A percentile compares a stretch with the other conserved stretches of the same genome.
Conservation (phyloP, 805 yeast species). For the Metschnikowia peoriensis region DNA sequence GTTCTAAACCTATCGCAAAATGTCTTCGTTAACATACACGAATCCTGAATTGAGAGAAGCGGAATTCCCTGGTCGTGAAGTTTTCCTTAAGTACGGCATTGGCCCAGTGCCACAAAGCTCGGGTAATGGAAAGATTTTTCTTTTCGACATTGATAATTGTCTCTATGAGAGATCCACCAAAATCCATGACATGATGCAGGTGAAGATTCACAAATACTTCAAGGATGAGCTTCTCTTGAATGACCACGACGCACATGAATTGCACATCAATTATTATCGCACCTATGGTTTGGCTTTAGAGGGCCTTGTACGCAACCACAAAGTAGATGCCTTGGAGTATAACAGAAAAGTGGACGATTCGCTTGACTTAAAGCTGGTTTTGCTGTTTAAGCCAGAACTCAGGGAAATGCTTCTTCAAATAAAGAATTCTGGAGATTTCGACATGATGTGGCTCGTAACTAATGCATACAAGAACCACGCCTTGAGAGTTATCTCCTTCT, state of each 20-base stretch:
- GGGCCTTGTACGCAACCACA: constrained; percentile 70
- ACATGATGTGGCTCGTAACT: constrained; percentile 86
- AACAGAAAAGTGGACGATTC: constrained; percentile 90
- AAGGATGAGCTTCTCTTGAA: constrained; percentile 56
- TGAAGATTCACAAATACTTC: constrained; percentile 78
- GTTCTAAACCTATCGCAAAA: neutral
- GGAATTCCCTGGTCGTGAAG: constrained; percentile 16
- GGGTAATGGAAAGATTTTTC: constrained; percentile 45
- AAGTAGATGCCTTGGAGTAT: constrained; percentile 85
- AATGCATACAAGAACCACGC: constrained; percentile 95
- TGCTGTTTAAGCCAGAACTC: constrained; percentile 57
- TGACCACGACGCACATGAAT: constrained; percentile 68
- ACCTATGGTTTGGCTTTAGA: constrained; percentile 92
- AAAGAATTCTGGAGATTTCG: constrained; percentile 48
- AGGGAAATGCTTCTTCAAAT: constrained; percentile 52
- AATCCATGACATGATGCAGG: constrained; percentile 87
- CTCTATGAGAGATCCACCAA: constrained; percentile 70
- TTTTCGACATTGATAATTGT: constrained; percentile 93
- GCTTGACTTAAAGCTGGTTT: constrained; percentile 76
- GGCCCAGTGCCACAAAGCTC: constrained; percentile 19
- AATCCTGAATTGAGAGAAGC: constrained; percentile 15
- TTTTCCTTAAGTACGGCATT: constrained; percentile 17
- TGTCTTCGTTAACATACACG: constrained; percentile 8
- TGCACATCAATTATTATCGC: constrained; percentile 75
- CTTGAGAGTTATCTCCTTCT: constrained; percentile 66